These are phyloP conservation scores for Phyllosticta ampelicida DNA, from an alignment of 2,329 filamentous ascomycete species.

Conservation along the genomic window DNA sequence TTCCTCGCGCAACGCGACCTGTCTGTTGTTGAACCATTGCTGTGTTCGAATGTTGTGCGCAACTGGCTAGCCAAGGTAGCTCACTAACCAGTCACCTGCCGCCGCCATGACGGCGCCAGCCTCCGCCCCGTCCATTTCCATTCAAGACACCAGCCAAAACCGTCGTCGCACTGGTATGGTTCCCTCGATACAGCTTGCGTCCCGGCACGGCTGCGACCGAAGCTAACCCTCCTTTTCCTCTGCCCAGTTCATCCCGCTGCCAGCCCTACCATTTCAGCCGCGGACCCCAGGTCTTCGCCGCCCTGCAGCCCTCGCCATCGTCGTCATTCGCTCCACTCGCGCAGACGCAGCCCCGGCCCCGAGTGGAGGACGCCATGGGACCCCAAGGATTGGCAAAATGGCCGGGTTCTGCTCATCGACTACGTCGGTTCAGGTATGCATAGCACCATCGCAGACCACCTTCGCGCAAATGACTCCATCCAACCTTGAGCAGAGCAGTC, in stretches of 20 bases:
- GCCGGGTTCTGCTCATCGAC: constrained; percentile 42
- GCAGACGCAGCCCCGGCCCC: constrained; percentile 25
- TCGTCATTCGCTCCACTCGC: constrained; percentile 16
- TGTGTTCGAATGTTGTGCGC: background rate
- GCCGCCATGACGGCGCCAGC: background rate
- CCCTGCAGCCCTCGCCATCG: constrained; percentile 4
- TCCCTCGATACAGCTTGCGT: background rate
- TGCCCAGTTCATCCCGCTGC: constrained; percentile 17
- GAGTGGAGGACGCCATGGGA: constrained; percentile 21
- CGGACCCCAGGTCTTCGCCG: constrained; percentile 11
- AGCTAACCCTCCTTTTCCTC: background rate
- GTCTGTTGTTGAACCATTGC: background rate
- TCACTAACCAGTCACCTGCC: background rate
- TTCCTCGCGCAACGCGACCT: background rate
- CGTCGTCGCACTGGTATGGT: constrained; percentile 2
- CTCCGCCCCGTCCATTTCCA: constrained; percentile 21
- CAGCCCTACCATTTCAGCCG: constrained; percentile 15
- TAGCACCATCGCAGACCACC: background rate
- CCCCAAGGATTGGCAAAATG: constrained; percentile 25
- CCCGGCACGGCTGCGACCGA: background rate
- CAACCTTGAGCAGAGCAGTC: constrained; percentile 21
- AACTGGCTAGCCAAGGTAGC: background rate
- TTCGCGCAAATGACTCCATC: background rate
- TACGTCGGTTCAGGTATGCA: constrained; percentile 28
- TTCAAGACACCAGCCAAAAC: constrained; percentile 22